These are phyloP conservation scores for Pelargonium australe DNA, from an alignment of 441 rosid species.

Conservation along the genomic window DNA sequence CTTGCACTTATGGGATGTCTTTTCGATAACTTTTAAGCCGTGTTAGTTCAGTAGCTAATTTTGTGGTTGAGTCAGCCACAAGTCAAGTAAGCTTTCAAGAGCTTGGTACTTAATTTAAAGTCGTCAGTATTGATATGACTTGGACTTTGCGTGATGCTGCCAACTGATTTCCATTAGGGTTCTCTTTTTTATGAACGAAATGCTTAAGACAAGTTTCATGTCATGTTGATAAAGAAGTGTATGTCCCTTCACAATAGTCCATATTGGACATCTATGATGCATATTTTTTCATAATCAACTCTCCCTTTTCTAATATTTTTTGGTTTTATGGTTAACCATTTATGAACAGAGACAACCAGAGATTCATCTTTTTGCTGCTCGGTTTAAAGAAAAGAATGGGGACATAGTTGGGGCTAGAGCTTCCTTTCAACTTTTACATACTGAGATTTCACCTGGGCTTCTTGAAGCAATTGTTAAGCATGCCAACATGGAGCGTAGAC, in stretches of 20 bases:
- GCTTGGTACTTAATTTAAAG: no score
- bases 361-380: slow-evolving; percentile 86
- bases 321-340: slow-evolving; percentile 5
- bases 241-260: neutral
- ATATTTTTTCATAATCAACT: neutral
- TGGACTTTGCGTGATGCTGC: neutral
- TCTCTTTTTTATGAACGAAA: neutral
- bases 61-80: no score
- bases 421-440: slow-evolving; percentile 72
- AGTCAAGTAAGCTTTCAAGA: no score
- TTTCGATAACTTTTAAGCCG: no score
- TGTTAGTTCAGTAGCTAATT: no score
- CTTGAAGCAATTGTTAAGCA: slow-evolving; percentile 92
- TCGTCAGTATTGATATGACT: no score
- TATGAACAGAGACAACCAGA: slow-evolving; percentile 77
- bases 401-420: slow-evolving; percentile 84
- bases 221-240: neutral
- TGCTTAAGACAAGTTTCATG: neutral
- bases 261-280: neutral
- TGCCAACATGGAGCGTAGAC: slow-evolving; percentile 85
- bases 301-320: neutral
- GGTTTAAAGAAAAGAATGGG: slow-evolving; percentile 79
- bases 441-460: slow-evolving; percentile 88
- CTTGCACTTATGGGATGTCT: neutral
- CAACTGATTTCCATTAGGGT: neutral